Evolutionary conservation across 1,284 basidiomycete genomes (phyloP).

Genomic region (Marasmius sp.): DNA sequence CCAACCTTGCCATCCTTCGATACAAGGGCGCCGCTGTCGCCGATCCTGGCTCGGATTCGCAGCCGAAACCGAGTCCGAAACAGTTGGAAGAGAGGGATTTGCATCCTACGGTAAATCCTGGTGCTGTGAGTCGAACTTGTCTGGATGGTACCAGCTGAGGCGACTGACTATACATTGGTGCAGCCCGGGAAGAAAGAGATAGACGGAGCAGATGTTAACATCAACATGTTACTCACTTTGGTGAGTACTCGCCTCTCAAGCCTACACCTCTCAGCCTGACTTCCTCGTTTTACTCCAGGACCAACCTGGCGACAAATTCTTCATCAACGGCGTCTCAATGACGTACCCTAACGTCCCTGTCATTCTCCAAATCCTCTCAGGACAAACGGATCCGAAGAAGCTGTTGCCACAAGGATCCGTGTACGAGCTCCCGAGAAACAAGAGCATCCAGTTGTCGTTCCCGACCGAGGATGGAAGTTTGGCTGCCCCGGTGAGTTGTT

Average conservation of each 20-base stretch:
- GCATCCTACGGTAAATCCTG: conserved; percentile 22
- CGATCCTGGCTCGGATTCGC: conserved; percentile 1
- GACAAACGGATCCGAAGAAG: conserved; percentile 37
- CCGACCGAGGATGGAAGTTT: conserved; percentile 32
- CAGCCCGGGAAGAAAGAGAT: conserved; percentile 29
- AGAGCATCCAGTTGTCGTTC: conserved; percentile 44
- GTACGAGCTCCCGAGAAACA: conserved; percentile 43
- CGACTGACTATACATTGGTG: background rate
- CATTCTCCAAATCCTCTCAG: conserved; percentile 53
- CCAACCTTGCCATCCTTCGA: conserved; percentile 37
- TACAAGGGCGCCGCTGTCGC: conserved; percentile 21
- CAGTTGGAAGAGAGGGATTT: conserved; percentile 32
- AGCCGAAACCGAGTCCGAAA: conserved; percentile 4
- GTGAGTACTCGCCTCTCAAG: conserved; percentile 11
- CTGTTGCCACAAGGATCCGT: conserved; percentile 46
- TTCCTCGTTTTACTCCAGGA: background rate
- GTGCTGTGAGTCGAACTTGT: conserved; percentile 7
- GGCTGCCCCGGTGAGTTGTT: conserved; percentile 8
- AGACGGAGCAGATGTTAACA: conserved; percentile 35
- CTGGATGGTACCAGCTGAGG: background rate
- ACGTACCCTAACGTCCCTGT: conserved; percentile 41
- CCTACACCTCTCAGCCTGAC: background rate
- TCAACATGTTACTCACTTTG: conserved; percentile 28
- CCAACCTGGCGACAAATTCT: conserved; percentile 21
- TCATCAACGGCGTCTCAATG: conserved; percentile 35